A percentile compares a stretch with the other conserved stretches of the same genome.
Evolutionary conservation across 306 rosid genomes (phyloP).

Genomic region (Vachellia collinsii): DNA sequence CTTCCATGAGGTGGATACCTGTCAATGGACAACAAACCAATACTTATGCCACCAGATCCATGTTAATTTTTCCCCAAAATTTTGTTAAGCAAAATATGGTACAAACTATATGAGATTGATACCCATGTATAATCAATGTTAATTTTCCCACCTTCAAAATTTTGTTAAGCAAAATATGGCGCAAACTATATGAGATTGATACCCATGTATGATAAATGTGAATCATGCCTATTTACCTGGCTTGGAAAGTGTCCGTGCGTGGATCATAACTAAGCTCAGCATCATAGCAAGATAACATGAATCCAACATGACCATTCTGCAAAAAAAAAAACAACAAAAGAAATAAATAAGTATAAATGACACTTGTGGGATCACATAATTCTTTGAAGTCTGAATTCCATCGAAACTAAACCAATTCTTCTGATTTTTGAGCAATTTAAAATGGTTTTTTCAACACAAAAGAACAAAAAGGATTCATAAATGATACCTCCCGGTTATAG

Average conservation of each 20-base stretch:
- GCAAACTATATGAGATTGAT: neutral
- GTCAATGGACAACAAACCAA: slow-evolving; percentile 34
- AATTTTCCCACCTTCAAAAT: neutral
- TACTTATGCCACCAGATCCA: slow-evolving; percentile 38
- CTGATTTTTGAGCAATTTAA: neutral
- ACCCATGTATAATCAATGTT: neutral
- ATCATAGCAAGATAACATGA: slow-evolving; percentile 95
- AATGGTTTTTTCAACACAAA: slow-evolving; percentile 1
- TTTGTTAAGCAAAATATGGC: slow-evolving; percentile 5
- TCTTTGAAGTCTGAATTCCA: neutral
- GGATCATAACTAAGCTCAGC: slow-evolving; percentile 88
- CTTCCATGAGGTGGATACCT: slow-evolving; percentile 96
- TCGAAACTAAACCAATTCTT: slow-evolving; percentile 22
- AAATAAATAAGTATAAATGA: neutral
- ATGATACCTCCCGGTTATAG: slow-evolving; percentile 90
- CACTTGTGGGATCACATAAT: slow-evolving; percentile 25
- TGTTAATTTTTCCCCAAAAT: slow-evolving; percentile 13
- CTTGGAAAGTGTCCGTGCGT: slow-evolving; percentile 80
- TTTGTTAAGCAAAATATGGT: slow-evolving; percentile 4
- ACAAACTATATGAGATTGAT: neutral
- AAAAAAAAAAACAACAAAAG: neutral
- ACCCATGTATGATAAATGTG: neutral
- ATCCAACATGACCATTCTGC: slow-evolving; percentile 97
- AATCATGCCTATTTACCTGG: slow-evolving; percentile 64
- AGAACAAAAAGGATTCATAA: slow-evolving; percentile 11